Evolutionary conservation across 2,329 filamentous ascomycete genomes (phyloP).

Genomic region (Fusarium oxysporum): DNA sequence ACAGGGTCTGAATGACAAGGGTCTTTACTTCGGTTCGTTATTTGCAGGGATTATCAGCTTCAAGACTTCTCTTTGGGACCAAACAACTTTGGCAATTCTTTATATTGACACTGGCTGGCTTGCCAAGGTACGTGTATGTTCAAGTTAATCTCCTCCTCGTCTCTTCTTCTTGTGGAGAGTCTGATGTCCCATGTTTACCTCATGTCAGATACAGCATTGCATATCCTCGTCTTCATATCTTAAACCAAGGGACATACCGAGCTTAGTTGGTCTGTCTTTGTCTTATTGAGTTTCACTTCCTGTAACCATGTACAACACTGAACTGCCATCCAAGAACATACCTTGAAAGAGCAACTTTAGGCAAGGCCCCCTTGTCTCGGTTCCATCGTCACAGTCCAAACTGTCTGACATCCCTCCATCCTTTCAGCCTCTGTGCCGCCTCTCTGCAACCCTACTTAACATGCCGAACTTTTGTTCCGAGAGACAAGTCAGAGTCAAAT

Average conservation of each 20-base stretch:
- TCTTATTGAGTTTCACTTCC: background rate
- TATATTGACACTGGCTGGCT: background rate
- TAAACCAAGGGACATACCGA: background rate
- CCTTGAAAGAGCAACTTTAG: background rate
- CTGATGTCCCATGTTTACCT: background rate
- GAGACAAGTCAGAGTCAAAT: background rate
- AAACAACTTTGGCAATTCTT: background rate
- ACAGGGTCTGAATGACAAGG: background rate
- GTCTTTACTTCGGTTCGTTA: background rate
- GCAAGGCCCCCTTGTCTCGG: constrained; percentile 25
- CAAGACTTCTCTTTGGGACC: background rate
- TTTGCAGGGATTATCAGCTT: constrained; percentile 6
- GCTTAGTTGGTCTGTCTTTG: background rate
- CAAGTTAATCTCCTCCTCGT: background rate
- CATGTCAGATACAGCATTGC: background rate
- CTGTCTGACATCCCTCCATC: constrained; percentile 13
- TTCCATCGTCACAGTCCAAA: constrained; percentile 13
- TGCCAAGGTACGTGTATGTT: background rate
- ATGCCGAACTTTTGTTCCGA: constrained; percentile 2
- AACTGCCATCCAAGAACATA: background rate
- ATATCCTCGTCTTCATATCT: constrained; percentile 29
- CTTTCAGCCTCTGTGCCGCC: constrained; percentile 2
- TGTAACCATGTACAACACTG: too few relatives aligned
- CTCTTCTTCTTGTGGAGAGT: background rate
- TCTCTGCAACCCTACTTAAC: constrained; percentile 8